Conservation (phyloP, 306 rosid genomes). For the Citrullus colocynthis region DNA sequence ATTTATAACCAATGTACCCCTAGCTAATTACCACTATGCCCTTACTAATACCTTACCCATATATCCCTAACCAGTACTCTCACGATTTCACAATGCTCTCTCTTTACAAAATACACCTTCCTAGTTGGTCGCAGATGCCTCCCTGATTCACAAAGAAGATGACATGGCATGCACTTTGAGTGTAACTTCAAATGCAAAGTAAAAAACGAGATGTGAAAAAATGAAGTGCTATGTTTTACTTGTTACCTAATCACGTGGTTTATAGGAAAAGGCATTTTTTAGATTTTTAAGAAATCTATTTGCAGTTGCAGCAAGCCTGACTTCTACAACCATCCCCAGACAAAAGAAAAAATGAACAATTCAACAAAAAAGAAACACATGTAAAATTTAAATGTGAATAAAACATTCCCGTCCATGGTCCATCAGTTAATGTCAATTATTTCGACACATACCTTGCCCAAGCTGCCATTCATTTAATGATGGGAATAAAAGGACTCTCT, state of each 20-base stretch:
- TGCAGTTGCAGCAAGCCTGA: neutral
- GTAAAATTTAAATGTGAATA: neutral
- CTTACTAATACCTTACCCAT: too few relatives aligned
- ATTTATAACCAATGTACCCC: too few relatives aligned
- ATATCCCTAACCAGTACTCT: too few relatives aligned
- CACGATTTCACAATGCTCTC: neutral
- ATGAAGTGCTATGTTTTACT: neutral
- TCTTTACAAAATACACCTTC: neutral
- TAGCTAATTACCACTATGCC: too few relatives aligned
- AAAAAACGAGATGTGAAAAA: neutral
- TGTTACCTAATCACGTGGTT: neutral
- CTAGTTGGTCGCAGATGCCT: neutral
- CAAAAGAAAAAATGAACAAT: neutral
- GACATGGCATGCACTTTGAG: neutral
- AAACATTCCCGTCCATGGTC: neutral
- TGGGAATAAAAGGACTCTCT: slow-evolving; percentile 46
- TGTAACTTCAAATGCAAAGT: neutral
- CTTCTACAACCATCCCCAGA: neutral
- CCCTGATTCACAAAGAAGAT: too few relatives aligned
- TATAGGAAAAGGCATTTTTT: neutral
- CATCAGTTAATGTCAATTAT: neutral
- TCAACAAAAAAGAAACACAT: neutral
- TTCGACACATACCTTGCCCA: slow-evolving; percentile 50
- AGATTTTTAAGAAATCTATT: neutral
- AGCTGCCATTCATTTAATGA: slow-evolving; percentile 58